Base-by-base conservation (phyloP, 2,329 filamentous ascomycete species). In the Pseudopithomyces maydicus region DNA sequence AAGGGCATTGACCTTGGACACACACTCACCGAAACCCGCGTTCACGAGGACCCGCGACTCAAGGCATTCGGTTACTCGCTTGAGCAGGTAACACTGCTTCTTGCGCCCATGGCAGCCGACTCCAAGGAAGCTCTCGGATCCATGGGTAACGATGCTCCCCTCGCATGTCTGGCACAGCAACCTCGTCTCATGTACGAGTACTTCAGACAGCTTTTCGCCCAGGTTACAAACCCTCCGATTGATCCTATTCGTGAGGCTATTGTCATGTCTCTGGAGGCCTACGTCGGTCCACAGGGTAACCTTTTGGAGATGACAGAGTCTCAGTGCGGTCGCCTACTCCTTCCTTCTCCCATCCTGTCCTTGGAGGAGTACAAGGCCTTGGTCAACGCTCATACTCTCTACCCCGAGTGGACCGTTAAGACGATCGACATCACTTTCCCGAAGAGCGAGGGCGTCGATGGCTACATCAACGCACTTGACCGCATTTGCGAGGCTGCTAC, bases 211-310 rank as follows among this genome's bases (percentile, higher is more conserved):
- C 88, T 98, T 42, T 98, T 98, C 76, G 94, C 94, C 10, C 94
- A 98, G 80, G 94, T 98, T 75, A 98, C 94, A 60, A 98, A 98
- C 78, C 94, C 94, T 66, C 94, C 94, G 14, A 98, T 98, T 72
- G 94, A 98, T 73, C 94, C 94, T 32, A 98, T 98, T 68, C 86
- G 94, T 77, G 94, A 98, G 83, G 94, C 93, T 26, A 95, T 97
- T 70, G 94, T 98, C 77, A 98, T 98, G 94, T 97, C 94, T 54
- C 81, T 98, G 39, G 93, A 97, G 74, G 96, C 94, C 70, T 98
- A 97, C 74, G 91, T 98, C 66, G 94, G 94, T 47, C 94, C 94
- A 44, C 94, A 98, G 78, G 94, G 94, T 57, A 98, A 98, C 74
- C 81, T 98, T 56, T 83, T 97, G 29, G 93, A 97, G 79, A 97